Evolutionary conservation across 345 rosid species (phyloP), one percentile per base, ranked within the genome.

Genomic region (Lagerstroemia speciosa): DNA sequence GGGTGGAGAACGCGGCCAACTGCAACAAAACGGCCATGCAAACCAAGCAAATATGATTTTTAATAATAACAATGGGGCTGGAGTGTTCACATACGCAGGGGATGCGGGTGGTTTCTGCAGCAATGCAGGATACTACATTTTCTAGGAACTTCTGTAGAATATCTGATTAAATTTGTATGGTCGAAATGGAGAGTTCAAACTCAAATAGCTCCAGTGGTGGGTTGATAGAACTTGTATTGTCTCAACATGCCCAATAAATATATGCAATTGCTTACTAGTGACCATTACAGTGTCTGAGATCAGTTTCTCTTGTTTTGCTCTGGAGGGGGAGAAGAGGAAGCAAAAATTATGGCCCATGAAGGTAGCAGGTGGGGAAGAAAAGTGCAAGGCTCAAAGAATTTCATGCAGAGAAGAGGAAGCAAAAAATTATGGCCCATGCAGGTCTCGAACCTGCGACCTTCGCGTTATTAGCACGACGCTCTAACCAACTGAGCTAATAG

Each of bases 391-490:
- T 38, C 14, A 41, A 41, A 41, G 14, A n/a, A n/a, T n/a, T n/a
- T n/a, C n/a, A n/a, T n/a, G n/a, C n/a, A n/a, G n/a, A n/a, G n/a
- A n/a, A n/a, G 12, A 38, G 3, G 9, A 52, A 52, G 26, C 5
- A 52, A 52, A 6, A 52, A 1, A 52, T 3, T 20, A 58, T 80
- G 84, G 86, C 81, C 83, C 83, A 80, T 80, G 74, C 83, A 80
- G 81, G 81, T 84, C 66, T 82, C 78, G 78, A 82, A 81, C 85
- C 72, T 77, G 79, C 84, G 85, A 87, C 96, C 91, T 86, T 87
- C 88, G 92, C 89, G 91, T 91, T 84, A 91, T 86, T 91, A 87
- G 91, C 93, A 89, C 88, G 87, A 88, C 91, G 89, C 95, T 89
- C 87, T 87, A 87, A 89, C 97, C 91, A 84, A 1, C 93, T 78